Evolutionary conservation across 1,139 yeast species (phyloP).

Genomic region (Saccharomycopsis phalli): DNA sequence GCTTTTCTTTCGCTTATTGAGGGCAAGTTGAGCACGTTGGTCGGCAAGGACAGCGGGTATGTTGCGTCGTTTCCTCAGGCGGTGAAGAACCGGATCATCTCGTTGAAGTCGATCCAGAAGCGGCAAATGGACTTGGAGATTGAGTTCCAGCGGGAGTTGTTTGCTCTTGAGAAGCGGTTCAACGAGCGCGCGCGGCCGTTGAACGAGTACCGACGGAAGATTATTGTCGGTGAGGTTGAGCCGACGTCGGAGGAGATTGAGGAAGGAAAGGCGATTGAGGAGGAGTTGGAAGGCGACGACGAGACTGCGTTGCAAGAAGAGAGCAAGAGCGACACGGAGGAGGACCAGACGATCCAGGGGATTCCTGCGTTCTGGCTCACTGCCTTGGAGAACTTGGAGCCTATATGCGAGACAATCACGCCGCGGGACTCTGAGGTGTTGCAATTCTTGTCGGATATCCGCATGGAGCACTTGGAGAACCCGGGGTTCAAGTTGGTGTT

Average conservation of each 20-base stretch:
- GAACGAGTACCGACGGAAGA: conserved; percentile 62
- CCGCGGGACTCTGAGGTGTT: conserved; percentile 88
- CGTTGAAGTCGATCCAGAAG: conserved; percentile 77
- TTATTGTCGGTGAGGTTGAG: conserved; percentile 64
- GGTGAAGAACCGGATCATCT: conserved; percentile 71
- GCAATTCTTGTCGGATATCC: conserved; percentile 57
- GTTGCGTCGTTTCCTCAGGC: conserved; percentile 66
- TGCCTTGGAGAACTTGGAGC: conserved; percentile 78
- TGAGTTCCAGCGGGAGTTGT: conserved; percentile 82
- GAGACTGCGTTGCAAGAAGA: conserved; percentile 35
- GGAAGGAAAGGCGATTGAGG: conserved; percentile 60
- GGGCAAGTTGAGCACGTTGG: conserved; percentile 76
- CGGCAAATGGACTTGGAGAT: conserved; percentile 79
- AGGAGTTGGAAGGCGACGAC: conserved; percentile 31
- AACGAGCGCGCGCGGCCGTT: conserved; percentile 69
- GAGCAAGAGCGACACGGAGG: conserved; percentile 38
- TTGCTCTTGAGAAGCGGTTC: conserved; percentile 78
- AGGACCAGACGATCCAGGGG: conserved; percentile 47
- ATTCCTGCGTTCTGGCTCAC: conserved; percentile 96
- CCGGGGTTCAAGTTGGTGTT: conserved; percentile 90
- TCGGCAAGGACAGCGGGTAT: conserved; percentile 84
- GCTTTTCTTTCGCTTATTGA: conserved; percentile 79
- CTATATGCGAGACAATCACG: conserved; percentile 76
- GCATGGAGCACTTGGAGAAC: conserved; percentile 70
- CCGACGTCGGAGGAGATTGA: conserved; percentile 74